Percentiles rank a stretch among this genome's conserved stretches.
These are phyloP conservation scores for Trichophyton mentagrophytes DNA, from an alignment of 2,329 filamentous ascomycete species.

Conservation along the genomic window DNA sequence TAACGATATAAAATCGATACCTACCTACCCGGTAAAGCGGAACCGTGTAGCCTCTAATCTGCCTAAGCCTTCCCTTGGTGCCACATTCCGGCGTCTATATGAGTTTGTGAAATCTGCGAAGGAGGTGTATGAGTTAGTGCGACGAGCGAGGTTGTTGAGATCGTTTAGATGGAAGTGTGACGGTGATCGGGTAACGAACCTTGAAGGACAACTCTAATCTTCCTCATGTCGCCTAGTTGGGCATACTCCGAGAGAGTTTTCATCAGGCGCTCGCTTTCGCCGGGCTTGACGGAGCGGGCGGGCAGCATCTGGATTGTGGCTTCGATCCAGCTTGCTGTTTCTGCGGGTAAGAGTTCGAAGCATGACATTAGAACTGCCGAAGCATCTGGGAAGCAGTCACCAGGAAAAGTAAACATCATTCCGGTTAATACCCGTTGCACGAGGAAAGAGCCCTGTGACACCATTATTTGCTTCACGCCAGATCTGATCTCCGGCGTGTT, in stretches of 20 bases:
- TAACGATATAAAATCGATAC: background rate
- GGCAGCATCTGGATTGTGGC: conserved; percentile 75
- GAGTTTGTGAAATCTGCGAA: conserved; percentile 75
- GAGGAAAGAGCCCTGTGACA: conserved; percentile 59
- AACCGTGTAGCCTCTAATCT: conserved; percentile 77
- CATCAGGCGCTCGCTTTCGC: conserved; percentile 70
- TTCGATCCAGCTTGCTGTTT: conserved; percentile 72
- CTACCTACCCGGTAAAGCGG: conserved; percentile 51
- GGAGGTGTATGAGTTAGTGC: background rate
- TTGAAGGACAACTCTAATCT: conserved; percentile 74
- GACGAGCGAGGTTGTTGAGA: background rate
- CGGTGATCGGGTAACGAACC: conserved; percentile 16
- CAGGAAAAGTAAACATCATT: conserved; percentile 98
- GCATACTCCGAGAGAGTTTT: conserved; percentile 69
- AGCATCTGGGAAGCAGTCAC: conserved; percentile 88
- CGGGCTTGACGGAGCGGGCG: conserved; percentile 61
- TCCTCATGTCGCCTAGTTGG: conserved; percentile 54
- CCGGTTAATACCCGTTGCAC: conserved; percentile 85
- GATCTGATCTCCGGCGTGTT: conserved; percentile 58
- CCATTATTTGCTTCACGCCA: conserved; percentile 59
- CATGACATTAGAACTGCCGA: conserved; percentile 82
- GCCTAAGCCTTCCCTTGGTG: conserved; percentile 83
- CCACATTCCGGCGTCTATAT: conserved; percentile 85
- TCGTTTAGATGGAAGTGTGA: background rate
- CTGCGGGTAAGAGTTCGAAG: conserved; percentile 71